Evolutionary conservation across 139 green algal species (phyloP).

Genomic region (Coccomyxa sp.): DNA sequence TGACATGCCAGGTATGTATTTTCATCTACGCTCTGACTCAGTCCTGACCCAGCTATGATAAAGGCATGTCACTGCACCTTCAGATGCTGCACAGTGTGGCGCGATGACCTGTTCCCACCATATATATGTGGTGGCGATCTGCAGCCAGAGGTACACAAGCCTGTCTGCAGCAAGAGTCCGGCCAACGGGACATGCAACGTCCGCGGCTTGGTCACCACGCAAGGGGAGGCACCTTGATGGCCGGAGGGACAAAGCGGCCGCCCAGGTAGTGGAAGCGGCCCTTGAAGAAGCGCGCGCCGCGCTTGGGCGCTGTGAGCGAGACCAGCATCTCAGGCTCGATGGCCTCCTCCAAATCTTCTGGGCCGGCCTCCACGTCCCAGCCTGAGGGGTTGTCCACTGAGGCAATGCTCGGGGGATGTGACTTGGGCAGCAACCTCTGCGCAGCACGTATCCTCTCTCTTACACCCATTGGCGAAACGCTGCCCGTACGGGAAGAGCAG

Average conservation of each 20-base stretch:
- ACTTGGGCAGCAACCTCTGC: conserved; percentile 52
- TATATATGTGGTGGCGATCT: too few species aligned
- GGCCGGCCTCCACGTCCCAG: conserved; percentile 76
- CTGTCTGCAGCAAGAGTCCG: too few species aligned
- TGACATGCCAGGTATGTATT: too few species aligned
- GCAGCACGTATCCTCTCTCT: neutral
- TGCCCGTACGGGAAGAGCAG: neutral
- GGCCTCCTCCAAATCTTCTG: conserved; percentile 22
- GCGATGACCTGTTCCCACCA: too few species aligned
- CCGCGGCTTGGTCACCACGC: too few species aligned
- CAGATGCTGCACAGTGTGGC: too few species aligned
- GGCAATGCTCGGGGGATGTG: conserved; percentile 35
- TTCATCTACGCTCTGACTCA: too few species aligned
- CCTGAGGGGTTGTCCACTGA: conserved; percentile 73
- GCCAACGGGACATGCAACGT: too few species aligned
- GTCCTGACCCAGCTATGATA: too few species aligned
- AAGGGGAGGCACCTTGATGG: conserved; percentile 49
- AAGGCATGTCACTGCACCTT: too few species aligned
- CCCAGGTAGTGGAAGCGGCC: conserved; percentile 92
- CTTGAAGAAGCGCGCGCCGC: conserved; percentile 65
- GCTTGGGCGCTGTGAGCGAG: conserved; percentile 93
- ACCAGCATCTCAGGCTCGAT: conserved; percentile 86
- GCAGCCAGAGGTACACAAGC: too few species aligned
- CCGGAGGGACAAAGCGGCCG: conserved; percentile 87
- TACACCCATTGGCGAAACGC: neutral